Base-by-base conservation (phyloP, 257 asterid species). In the Solanum virginianum region DNA sequence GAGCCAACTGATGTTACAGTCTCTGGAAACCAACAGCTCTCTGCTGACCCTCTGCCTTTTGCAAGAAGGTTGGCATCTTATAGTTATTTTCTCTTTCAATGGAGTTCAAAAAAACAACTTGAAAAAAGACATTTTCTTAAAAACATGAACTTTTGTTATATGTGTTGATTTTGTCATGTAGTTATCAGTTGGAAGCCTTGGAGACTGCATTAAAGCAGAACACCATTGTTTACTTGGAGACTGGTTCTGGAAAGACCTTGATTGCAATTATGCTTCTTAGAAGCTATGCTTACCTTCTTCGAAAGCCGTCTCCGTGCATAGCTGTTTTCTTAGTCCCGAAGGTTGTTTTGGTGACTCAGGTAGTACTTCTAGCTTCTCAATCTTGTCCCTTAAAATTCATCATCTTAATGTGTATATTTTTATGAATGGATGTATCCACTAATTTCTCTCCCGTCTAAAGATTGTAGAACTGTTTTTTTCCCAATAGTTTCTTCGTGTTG, bases 281-380 rank as follows among this genome's bases (percentile, higher is more conserved):
- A 14, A 91, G 94, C 88, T 92, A 92, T 39, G 95, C 95, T 6
- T 85, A 88, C 81, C 81, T 87, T 36, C 86, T 94, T 57, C 88
- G 94, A 54, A 95, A 93, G 90, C 98, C 98, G 1, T 87, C 95
- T 2, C 89, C 94, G 10, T 84, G 84, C 83, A 29, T 93, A 80
- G 97, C 99, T 69, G 95, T 95, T 60, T 94, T 95, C 89, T 89
- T 95, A 93, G 99, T 94, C 83, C 99, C 99, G 17, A 91, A 89
- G 3, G 98, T 94, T 77, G 97, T 94, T 85, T 84, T 95, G 84
- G 99, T 93, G 68, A 66, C 86, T 24, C 99, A 95, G 91, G 99
- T 92, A 1, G 41, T 63, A 63, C 36, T 65, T 65, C 43, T 63
- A 24, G 18, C 41, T 63, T 63, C 71, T 63, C 71, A 6, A 24